Conservation (phyloP, 2,329 filamentous ascomycete genomes). For the Microcera coccophila region DNA sequence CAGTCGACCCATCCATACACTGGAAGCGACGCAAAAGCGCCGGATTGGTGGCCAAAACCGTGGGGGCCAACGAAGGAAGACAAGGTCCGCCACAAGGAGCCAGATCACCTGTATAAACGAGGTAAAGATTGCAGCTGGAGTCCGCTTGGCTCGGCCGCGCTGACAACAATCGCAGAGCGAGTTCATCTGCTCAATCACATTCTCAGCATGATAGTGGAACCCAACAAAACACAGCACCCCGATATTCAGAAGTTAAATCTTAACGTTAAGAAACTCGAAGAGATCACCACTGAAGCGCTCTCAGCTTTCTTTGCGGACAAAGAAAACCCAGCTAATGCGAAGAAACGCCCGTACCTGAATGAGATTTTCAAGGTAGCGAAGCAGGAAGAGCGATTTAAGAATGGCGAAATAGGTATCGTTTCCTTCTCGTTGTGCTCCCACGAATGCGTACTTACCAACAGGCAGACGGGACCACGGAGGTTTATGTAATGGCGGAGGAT, state of each 20-base stretch:
- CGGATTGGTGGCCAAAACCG: slow-evolving; percentile 63
- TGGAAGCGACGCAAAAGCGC: slow-evolving; percentile 56
- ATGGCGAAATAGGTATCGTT: slow-evolving; percentile 54
- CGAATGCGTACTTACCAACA: slow-evolving; percentile 6
- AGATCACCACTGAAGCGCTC: slow-evolving; percentile 55
- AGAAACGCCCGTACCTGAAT: slow-evolving; percentile 53
- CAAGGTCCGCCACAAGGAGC: slow-evolving; percentile 65
- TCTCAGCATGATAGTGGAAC: slow-evolving; percentile 53
- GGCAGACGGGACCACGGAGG: slow-evolving; percentile 44
- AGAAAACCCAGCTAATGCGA: slow-evolving; percentile 52
- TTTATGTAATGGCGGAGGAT: slow-evolving; percentile 52
- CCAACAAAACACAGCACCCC: slow-evolving; percentile 45
- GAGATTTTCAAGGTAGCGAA: slow-evolving; percentile 61
- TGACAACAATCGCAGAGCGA: slow-evolving; percentile 43
- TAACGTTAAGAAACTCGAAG: slow-evolving; percentile 54
- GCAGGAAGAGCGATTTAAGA: slow-evolving; percentile 52
- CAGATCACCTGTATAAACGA: slow-evolving; percentile 66
- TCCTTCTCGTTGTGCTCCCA: neutral
- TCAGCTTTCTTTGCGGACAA: slow-evolving; percentile 50
- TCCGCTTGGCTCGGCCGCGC: neutral
- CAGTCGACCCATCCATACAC: slow-evolving; percentile 72
- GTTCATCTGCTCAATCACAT: slow-evolving; percentile 58
- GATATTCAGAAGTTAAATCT: slow-evolving; percentile 52
- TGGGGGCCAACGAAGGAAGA: slow-evolving; percentile 49
- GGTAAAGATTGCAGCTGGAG: slow-evolving; percentile 45